Percentiles rank a stretch among this genome's conserved stretches.
These are phyloP conservation scores for Pugionium cornutum DNA, from an alignment of 345 rosid species.

Conservation along the genomic window DNA sequence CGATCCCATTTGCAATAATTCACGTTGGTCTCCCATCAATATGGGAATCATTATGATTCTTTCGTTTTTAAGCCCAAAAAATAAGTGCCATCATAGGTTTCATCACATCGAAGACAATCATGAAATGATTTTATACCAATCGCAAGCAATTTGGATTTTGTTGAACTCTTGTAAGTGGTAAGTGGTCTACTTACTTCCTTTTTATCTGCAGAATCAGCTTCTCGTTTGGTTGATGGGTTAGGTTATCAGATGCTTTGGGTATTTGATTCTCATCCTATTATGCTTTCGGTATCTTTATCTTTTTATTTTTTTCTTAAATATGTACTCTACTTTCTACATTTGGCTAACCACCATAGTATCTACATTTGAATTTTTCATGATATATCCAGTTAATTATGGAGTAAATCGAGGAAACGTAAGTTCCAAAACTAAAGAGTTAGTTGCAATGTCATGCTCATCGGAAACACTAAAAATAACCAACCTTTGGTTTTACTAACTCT, in stretches of 20 bases:
- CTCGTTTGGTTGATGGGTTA: constrained; percentile 35
- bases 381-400: no score
- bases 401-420: not conserved
- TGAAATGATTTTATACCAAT: no score
- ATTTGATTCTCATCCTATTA: constrained; percentile 33
- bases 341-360: constrained; percentile 25
- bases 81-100: no score
- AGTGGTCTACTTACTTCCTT: no score
- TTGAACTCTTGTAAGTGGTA: no score
- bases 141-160: no score
- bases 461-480: constrained; percentile 7
- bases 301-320: not conserved
- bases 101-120: no score
- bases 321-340: constrained; percentile 16
- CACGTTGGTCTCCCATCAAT: constrained; percentile 36
- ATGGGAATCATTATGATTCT: constrained; percentile 26
- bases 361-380: no score
- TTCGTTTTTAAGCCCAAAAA: no score
- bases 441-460: constrained; percentile 35
- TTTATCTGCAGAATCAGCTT: constrained; percentile 14
- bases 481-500: constrained; percentile 1
- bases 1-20: constrained; percentile 44
- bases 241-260: constrained; percentile 39
- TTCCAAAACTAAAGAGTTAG: constrained; percentile 21
- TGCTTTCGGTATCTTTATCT: not conserved